A percentile compares a stretch with the other conserved stretches of the same genome.
These are phyloP conservation scores for Iberis pinnata DNA, from an alignment of 345 rosid genomes.

Conservation along the genomic window DNA sequence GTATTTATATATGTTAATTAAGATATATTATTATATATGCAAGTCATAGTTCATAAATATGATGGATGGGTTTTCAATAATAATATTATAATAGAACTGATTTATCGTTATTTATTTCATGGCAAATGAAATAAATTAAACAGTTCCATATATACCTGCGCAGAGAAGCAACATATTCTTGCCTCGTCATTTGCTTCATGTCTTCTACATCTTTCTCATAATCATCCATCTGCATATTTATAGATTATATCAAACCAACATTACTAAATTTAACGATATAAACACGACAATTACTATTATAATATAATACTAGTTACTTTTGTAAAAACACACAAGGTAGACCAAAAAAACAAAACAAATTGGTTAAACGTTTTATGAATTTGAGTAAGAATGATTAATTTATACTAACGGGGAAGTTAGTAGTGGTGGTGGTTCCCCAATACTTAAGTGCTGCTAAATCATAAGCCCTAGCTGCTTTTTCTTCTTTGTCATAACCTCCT, in stretches of 20 bases:
- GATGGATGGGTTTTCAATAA: slow-evolving; percentile 8
- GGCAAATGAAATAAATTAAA: slow-evolving; percentile 18
- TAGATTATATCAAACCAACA: slow-evolving; percentile 4
- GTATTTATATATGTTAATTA: slow-evolving; percentile 4
- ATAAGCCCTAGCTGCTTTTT: slow-evolving; percentile 90
- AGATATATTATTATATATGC: neutral
- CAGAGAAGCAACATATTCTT: slow-evolving; percentile 83
- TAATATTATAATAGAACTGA: neutral
- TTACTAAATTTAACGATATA: slow-evolving; percentile 6
- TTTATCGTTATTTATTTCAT: neutral
- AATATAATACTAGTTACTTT: too few species aligned
- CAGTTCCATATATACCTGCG: slow-evolving; percentile 55
- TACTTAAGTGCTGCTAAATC: slow-evolving; percentile 91
- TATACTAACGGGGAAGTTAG: slow-evolving; percentile 72
- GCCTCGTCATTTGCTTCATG: slow-evolving; percentile 94
- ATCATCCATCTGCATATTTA: slow-evolving; percentile 48
- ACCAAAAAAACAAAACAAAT: neutral
- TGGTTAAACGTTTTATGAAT: slow-evolving; percentile 15
- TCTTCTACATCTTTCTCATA: slow-evolving; percentile 87
- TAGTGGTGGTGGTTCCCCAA: slow-evolving; percentile 89
- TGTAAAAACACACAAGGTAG: neutral
- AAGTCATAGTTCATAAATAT: neutral
- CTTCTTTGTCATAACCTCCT: slow-evolving; percentile 98
- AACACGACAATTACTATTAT: neutral
- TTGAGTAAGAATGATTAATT: neutral